Base-by-base conservation (phyloP, 2,329 filamentous ascomycete genomes). In the Penicillium sp. region DNA sequence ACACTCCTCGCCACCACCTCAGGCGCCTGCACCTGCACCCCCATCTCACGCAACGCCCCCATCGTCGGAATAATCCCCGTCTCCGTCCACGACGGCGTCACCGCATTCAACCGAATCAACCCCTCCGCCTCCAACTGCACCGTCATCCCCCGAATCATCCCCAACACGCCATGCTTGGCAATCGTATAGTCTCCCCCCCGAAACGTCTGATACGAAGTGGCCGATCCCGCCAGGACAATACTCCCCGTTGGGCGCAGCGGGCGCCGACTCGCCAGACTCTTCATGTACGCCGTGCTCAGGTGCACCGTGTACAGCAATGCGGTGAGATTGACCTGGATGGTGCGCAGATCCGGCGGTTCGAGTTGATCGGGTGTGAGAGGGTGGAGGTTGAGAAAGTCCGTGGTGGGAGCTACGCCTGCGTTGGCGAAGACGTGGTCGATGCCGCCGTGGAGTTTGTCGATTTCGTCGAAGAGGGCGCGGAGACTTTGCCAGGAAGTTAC, bases 11-110 rank as follows among this genome's bases (percentile, higher is more conserved):
- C 79, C 1, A 81, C 78, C 0, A 63, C 70, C 1, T 68, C 66
- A 0, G 77, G 62, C 0, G 67, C 52, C 61, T 82, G 79, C 0
- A 73, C 55, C 3, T 4, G 12, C 2, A 48, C 40, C 1, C 57
- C 54, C n/a, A 60, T 25, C 0, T 18, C 26, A 29, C 49, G 33
- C 7, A 62, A 29, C 4, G 55, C 27, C 11, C 68, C 63, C 29
- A 63, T 54, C 29, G 64, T 54, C 0, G 76, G 72, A 1, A 80
- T 60, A 1, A 81, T 68, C 9, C 66, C 71, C 12, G 76, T 78
- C 3, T 69, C 64, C 0, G 80, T 81, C 78, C 78, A 82, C 28
- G 69, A 74, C 1, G 80, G 78, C 1, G 76, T 73, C 18, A 83
- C 64, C 5, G 70, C 73, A 65, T 83, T 83, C 43, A 83, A 59